Evolutionary conservation across 2,329 filamentous ascomycete species (phyloP), one percentile per base, ranked within the genome.

Genomic region (Paramyrothecium roridum): DNA sequence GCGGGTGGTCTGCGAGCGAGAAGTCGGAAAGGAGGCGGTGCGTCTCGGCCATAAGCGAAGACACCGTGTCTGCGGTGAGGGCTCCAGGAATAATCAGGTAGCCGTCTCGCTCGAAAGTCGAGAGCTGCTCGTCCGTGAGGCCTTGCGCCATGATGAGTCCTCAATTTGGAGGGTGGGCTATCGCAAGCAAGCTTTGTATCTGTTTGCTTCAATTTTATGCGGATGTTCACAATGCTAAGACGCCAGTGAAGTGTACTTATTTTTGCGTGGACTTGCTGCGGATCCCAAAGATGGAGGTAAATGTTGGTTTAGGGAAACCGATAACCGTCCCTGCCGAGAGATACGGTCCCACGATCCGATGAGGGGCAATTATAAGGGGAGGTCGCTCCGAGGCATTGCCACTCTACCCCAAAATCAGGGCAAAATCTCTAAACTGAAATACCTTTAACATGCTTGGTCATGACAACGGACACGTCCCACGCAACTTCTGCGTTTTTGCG

Each of bases 61-160:
- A 70, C 50, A 93, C 84, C 19, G 88, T 90, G 1, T 80, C 70
- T 1, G 80, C 79, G 11, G 80, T 80, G 45, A 98, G 84, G 54
- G 90, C 93, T 66, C 88, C 74, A 2, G 90, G 90, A 64, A 99
- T 83, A 65, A 98, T 82, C 57, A 98, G 87, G 76, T 96, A 98
- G 74, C 95, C 95, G 76, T 98, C 90, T 52, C 83, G 78, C 63
- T 88, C 72, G 79, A 96, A 98, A 66, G 81, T 78, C 50, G 81
- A 70, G 49, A 95, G 76, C 68, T 97, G 92, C 33, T 83, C 79
- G 47, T 85, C 72, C 17, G 87, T 88, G 56, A 97, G 88, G 55
- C 88, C 88, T 19, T 56, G 50, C 22, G 61, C 48, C 63, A 65
- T 67, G 49, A 2, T 19, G 43, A 48, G 21, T n/a, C 48, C 4